These are phyloP conservation scores for Rhynchospora pubera DNA, from an alignment of 176 grass and related monocot species.

Conservation along the genomic window DNA sequence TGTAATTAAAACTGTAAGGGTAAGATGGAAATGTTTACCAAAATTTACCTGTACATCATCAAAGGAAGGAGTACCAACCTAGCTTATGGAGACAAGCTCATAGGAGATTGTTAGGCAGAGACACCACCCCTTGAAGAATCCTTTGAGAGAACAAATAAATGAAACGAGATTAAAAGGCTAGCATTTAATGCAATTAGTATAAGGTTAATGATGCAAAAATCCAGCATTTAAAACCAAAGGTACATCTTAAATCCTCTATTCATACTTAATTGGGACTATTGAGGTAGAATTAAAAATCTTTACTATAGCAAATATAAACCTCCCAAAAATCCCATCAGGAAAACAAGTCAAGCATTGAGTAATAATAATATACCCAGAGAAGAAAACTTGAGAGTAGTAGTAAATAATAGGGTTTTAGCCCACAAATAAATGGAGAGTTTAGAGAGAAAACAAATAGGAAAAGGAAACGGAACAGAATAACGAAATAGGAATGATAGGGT, in stretches of 20 bases:
- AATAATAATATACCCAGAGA: too few relatives aligned
- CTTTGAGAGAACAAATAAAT: conserved; percentile 15
- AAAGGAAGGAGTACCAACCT: neutral
- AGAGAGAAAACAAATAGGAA: neutral
- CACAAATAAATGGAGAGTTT: neutral
- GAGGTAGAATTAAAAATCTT: neutral
- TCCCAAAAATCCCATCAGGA: neutral
- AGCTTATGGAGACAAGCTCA: conserved; percentile 11
- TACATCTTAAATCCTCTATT: neutral
- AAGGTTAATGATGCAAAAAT: conserved; percentile 12
- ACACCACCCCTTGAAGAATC: neutral
- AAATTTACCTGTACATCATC: neutral
- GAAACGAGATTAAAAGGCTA: neutral
- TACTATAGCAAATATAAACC: neutral
- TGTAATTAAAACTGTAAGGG: neutral
- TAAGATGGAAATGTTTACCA: conserved; percentile 1
- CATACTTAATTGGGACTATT: neutral
- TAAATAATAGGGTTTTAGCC: conserved; percentile 1
- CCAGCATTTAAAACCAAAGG: conserved; percentile 22
- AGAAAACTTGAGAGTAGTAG: neutral
- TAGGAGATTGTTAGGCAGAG: conserved; percentile 11
- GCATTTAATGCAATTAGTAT: conserved; percentile 20
- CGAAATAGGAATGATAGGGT: neutral
- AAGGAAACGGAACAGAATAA: neutral
- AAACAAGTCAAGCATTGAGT: neutral